Evolutionary conservation across 768 basidiomycete species (phyloP), one percentile per base, ranked within the genome.

Genomic region (Leccinum imitatum): DNA sequence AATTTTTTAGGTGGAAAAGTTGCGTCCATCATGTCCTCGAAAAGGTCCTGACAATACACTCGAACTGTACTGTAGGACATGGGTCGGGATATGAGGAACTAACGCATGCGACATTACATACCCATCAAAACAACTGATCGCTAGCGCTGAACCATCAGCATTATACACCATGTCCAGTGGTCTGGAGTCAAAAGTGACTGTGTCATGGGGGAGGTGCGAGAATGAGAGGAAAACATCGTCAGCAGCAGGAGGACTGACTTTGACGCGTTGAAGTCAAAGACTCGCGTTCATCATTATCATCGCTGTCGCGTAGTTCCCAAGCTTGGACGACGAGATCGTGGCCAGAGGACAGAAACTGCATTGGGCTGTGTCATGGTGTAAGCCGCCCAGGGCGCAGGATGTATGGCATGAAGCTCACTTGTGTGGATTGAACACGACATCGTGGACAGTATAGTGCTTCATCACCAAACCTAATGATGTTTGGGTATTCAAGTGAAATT

Each of bases 381-480:
- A 68, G 57, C 61, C n/a, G 44, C 33, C 10, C 17, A 4, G n/a
- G 3, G 39, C 23, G 39, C 9, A 25, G 6, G 2, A 53, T 13
- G 27, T 19, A 21, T 21, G 7, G 7, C 15, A 54, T n/a, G 41
- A 5, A 50, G 54, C 74, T 59, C 66, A 82, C 84, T 78, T 75
- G 59, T 58, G 64, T 1, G 84, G 83, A 65, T 84, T 79, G 58
- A 85, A 83, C 21, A 80, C 80, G 41, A 86, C 75, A 59, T 86
- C 84, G 53, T 80, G 79, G 0, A 88, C 78, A 1, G 81, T 75
- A 59, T 84, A 86, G 60, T 85, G 76, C 62, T 83, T 84, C 17
- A 56, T 71, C 9, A 60, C 58, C 37, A 58, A 61, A 46, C 63
- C 71, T 68, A 44, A 19, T 19, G 47, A 31, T 6, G 7, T 35